Base-by-base conservation (phyloP, 352 stramenopile species). In the Pythium chondricola region DNA sequence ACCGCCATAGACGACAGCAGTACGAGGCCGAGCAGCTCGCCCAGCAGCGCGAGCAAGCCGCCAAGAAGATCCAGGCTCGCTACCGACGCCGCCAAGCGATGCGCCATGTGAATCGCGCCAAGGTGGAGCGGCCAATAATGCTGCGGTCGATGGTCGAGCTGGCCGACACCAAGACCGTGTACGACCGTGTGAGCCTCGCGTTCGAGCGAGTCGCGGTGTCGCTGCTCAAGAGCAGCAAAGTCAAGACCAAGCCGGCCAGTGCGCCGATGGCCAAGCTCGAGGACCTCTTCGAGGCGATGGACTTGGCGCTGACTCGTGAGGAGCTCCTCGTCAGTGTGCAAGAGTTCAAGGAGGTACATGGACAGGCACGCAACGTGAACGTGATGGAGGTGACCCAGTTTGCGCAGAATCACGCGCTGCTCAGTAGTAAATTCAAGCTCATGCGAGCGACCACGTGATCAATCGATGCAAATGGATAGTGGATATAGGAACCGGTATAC, bases 371-470 rank as follows among this genome's bases (percentile, higher is more conserved):
- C 4, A 63, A 82, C 24, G 66, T 81, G 16, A 88, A 76, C 21
- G 70, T 86, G n/a, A 62, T 85, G 63, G 74, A 86, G 40, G 29
- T 88, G 21, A 84, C 67, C 29, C 58, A 58, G 6, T 85, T 88
- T 31, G 45, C 71, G 4, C 52, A 85, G 40, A 40, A 43, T 11
- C 60, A 70, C 41, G 53, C 60, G 27, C 10, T 65, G 17, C 46
- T 84, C 20, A n/a, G 17, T n/a, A n/a, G n/a, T n/a, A n/a, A n/a
- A 8, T 8, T 33, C 14, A 53, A 60, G 14, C 40, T 65, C 13
- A 50, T 50, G 11, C 27, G 14, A 24, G 29, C 22, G 33, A 37
- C 25, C 7, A 44, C 21, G 18, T 31, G 27, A 32, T 40, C 14
- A 51, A 29, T 18, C 2, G 24, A 40, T 16, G 27, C 7, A 32